phyloP scores from a whole-genome alignment of 345 rosid species.

The Hibiscus mutabilis region DNA sequence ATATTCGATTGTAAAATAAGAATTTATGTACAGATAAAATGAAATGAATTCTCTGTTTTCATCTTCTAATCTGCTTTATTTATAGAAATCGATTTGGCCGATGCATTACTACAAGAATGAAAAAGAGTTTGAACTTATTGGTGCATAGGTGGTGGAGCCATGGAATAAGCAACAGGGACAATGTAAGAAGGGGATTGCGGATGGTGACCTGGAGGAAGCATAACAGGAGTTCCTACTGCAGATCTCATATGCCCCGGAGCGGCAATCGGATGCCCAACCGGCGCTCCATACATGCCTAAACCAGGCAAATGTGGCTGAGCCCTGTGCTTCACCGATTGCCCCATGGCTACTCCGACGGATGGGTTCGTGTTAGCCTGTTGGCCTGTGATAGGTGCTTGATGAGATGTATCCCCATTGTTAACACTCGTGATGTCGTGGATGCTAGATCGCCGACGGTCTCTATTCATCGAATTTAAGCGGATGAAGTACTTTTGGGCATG shows the following conservation, averaged over 20 bases:
- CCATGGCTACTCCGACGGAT: slow-evolving; percentile 20
- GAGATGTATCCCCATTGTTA: slow-evolving; percentile 46
- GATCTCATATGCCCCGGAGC: slow-evolving; percentile 65
- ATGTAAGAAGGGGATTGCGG: slow-evolving; percentile 51
- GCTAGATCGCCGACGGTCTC: slow-evolving; percentile 85
- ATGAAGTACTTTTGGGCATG: slow-evolving; percentile 96
- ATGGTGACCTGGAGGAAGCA: slow-evolving; percentile 66
- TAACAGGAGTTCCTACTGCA: slow-evolving; percentile 83
- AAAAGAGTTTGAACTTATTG: slow-evolving; percentile 25
- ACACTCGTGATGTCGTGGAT: slow-evolving; percentile 84
- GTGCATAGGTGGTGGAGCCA: slow-evolving; percentile 56
- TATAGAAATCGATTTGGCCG: no score
- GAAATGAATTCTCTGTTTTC: no score
- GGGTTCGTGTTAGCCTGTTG: slow-evolving; percentile 42
- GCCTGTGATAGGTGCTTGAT: slow-evolving; percentile 57
- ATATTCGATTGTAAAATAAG: no score
- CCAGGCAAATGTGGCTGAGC: slow-evolving; percentile 49
- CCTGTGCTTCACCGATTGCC: slow-evolving; percentile 37
- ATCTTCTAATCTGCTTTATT: no score
- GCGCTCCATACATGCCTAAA: slow-evolving; percentile 64
- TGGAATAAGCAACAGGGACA: slow-evolving; percentile 60
- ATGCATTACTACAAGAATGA: neutral
- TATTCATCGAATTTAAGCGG: slow-evolving; percentile 68
- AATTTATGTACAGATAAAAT: no score
- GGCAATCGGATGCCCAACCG: slow-evolving; percentile 59